These are phyloP conservation scores for Rhodotorula babjevae DNA, from an alignment of 768 basidiomycete species.

Conservation along the genomic window DNA sequence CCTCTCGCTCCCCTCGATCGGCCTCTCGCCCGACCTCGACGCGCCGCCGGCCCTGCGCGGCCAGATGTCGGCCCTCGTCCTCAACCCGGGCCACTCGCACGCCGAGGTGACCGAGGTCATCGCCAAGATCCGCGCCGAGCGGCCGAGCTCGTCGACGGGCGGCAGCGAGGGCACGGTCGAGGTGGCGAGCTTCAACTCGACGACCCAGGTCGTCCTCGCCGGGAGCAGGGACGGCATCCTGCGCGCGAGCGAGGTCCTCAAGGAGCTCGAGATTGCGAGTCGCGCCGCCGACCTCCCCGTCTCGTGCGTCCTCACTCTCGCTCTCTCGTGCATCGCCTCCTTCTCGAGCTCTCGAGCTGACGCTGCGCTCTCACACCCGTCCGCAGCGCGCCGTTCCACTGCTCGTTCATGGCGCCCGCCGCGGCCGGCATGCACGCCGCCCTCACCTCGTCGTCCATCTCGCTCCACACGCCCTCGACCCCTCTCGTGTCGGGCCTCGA, in stretches of 20 bases:
- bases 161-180: constrained; percentile 40
- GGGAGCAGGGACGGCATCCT: constrained; percentile 41
- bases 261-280: constrained; percentile 36
- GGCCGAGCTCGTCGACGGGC: constrained; percentile 3
- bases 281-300: constrained; percentile 43
- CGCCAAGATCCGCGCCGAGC: constrained; percentile 14
- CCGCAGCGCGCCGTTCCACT: constrained; percentile 42
- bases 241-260: constrained; percentile 38
- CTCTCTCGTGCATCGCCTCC: not conserved
- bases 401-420: constrained; percentile 43
- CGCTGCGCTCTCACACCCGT: not conserved
- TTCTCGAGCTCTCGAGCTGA: no score
- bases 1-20: constrained; percentile 39
- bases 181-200: constrained; percentile 44
- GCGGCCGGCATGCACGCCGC: constrained; percentile 39
- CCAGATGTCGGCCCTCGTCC: constrained; percentile 43
- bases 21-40: constrained; percentile 36
- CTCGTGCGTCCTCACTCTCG: constrained; percentile 12
- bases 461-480: constrained; percentile 28
- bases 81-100: constrained; percentile 38
- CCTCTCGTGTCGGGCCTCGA: constrained; percentile 42
- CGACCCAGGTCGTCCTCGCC: constrained; percentile 41
- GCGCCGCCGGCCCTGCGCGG: constrained; percentile 33
- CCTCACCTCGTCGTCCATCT: constrained; percentile 28
- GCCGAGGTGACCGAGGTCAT: constrained; percentile 38